These are phyloP conservation scores for Byssothecium circinans DNA, from an alignment of 2,329 filamentous ascomycete species.

Conservation along the genomic window DNA sequence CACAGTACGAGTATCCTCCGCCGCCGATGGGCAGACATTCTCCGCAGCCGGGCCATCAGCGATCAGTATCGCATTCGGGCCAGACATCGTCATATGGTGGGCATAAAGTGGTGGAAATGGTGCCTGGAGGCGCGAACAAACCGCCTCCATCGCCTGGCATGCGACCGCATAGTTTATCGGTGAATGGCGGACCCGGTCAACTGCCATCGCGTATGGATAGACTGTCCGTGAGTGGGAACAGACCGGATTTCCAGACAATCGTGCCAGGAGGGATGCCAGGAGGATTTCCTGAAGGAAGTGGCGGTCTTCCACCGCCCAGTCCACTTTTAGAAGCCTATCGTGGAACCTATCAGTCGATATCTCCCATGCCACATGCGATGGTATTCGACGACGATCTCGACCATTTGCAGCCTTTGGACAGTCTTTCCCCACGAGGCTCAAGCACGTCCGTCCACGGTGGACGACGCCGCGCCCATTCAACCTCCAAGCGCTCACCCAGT, in stretches of 20 bases:
- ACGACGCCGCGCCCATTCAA: constrained; percentile 33
- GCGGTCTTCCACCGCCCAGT: constrained; percentile 67
- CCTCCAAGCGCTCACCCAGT: constrained; percentile 36
- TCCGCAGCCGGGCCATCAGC: constrained; percentile 27
- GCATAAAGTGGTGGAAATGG: constrained; percentile 47
- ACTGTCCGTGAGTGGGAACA: constrained; percentile 51
- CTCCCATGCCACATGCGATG: constrained; percentile 85
- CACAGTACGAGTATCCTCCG: constrained; percentile 31
- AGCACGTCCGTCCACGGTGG: constrained; percentile 27
- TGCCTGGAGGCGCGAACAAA: constrained; percentile 39
- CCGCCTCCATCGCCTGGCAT: constrained; percentile 36
- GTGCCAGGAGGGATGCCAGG: constrained; percentile 36
- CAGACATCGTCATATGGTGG: constrained; percentile 27
- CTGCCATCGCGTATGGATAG: constrained; percentile 48
- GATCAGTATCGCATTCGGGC: constrained; percentile 25
- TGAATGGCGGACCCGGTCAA: constrained; percentile 24
- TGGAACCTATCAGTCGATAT: constrained; percentile 91
- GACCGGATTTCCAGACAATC: constrained; percentile 45
- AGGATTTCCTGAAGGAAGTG: constrained; percentile 19
- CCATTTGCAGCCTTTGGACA: constrained; percentile 40
- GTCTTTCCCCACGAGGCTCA: constrained; percentile 34
- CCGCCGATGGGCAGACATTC: constrained; percentile 37
- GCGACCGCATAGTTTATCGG: constrained; percentile 38
- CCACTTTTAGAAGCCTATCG: constrained; percentile 90
- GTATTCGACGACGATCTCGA: constrained; percentile 60